A percentile compares a stretch with the other conserved stretches of the same genome.
Evolutionary conservation across 176 grass and related monocot genomes (phyloP).

Genomic region (Avena sativa): DNA sequence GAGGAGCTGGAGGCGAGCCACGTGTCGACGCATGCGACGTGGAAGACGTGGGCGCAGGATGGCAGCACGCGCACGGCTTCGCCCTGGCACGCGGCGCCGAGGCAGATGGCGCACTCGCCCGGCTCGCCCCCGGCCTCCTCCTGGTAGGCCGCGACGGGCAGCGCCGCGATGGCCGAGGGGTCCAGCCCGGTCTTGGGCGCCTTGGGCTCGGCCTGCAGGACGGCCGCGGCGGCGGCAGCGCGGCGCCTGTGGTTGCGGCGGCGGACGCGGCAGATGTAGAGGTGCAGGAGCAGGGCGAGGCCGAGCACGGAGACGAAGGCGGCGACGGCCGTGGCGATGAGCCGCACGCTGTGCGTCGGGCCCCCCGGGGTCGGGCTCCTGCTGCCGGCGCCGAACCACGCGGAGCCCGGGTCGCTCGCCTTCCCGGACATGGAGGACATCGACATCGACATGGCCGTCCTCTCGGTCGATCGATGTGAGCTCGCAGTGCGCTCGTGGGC

Average conservation of each 20-base stretch:
- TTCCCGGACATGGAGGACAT: slow-evolving; percentile 36
- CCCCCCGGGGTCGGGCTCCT: slow-evolving; percentile 17
- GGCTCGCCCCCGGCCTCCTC: slow-evolving; percentile 9
- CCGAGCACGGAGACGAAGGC: slow-evolving; percentile 52
- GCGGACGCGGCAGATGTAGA: slow-evolving; percentile 58
- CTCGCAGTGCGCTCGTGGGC: slow-evolving; percentile 6
- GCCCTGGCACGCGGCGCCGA: slow-evolving; percentile 49
- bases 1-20: slow-evolving; percentile 69
- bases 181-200: slow-evolving; percentile 50
- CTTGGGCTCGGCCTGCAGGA: neutral
- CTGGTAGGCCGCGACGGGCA: slow-evolving; percentile 45
- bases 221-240: neutral
- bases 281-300: slow-evolving; percentile 54
- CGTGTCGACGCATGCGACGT: slow-evolving; percentile 58
- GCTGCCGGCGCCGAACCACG: slow-evolving; percentile 49
- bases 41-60: slow-evolving; percentile 59
- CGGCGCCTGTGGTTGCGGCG: slow-evolving; percentile 41
- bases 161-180: slow-evolving; percentile 51
- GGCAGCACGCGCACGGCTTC: slow-evolving; percentile 55
- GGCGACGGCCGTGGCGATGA: slow-evolving; percentile 49
- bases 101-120: slow-evolving; percentile 66
- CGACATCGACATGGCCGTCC: slow-evolving; percentile 12
- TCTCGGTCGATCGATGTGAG: neutral
- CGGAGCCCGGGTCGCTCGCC: slow-evolving; percentile 59
- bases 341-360: slow-evolving; percentile 26